These are phyloP conservation scores for Eremothecium gossypii DNA, from an alignment of 1,139 yeast species.

Conservation along the genomic window DNA sequence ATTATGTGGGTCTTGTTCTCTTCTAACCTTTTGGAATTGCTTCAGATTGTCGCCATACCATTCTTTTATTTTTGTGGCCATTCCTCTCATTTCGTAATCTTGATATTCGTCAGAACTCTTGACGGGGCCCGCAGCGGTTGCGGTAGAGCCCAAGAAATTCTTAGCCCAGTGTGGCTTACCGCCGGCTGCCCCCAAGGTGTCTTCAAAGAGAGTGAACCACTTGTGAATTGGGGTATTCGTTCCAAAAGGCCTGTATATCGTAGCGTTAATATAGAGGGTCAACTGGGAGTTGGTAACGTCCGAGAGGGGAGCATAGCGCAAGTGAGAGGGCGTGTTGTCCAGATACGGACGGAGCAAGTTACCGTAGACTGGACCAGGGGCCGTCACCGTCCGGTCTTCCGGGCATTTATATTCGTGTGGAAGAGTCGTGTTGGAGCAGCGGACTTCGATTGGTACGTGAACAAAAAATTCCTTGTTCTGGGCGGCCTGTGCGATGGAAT, in stretches of 20 bases:
- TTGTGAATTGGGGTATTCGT: slow-evolving; percentile 62
- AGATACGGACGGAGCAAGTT: slow-evolving; percentile 71
- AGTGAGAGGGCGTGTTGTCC: slow-evolving; percentile 61
- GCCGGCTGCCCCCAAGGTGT: slow-evolving; percentile 61
- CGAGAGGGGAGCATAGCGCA: slow-evolving; percentile 44
- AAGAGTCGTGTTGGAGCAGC: slow-evolving; percentile 79
- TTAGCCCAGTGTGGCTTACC: slow-evolving; percentile 99
- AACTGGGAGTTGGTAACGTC: slow-evolving; percentile 67
- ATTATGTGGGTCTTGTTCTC: slow-evolving; percentile 68
- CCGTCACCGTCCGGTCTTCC: slow-evolving; percentile 33
- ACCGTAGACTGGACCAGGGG: slow-evolving; percentile 77
- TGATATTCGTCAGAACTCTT: slow-evolving; percentile 31
- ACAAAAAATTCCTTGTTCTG: slow-evolving; percentile 57
- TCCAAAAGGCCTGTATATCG: slow-evolving; percentile 89
- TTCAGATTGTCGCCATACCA: slow-evolving; percentile 75
- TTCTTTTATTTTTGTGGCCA: slow-evolving; percentile 53
- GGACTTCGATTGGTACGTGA: slow-evolving; percentile 91
- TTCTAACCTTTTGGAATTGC: slow-evolving; percentile 52
- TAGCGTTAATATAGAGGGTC: slow-evolving; percentile 83
- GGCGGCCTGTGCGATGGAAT: slow-evolving; percentile 55
- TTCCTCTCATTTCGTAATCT: slow-evolving; percentile 77
- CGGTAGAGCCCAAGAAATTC: slow-evolving; percentile 67
- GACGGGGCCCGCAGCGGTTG: slow-evolving; percentile 29
- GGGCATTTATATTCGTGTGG: slow-evolving; percentile 34
- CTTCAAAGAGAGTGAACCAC: slow-evolving; percentile 83